A percentile compares a stretch with the other conserved stretches of the same genome.
Conservation (phyloP, 352 stramenopile genomes). For the Globisporangium irregulare region DNA sequence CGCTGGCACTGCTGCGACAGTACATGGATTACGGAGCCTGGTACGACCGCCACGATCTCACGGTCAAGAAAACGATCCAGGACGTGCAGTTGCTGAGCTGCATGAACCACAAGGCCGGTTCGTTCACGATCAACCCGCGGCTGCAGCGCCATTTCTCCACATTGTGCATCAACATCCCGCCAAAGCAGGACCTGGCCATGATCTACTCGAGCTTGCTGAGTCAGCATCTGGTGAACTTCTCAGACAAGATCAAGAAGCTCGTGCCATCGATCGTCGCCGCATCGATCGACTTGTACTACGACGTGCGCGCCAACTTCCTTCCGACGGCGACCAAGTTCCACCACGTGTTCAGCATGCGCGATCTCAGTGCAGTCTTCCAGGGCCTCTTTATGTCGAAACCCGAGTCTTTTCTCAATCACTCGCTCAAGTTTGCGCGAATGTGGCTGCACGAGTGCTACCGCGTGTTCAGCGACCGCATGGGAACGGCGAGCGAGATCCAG, state of each 20-base stretch:
- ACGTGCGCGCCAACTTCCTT: conserved; percentile 78
- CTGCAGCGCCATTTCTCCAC: conserved; percentile 89
- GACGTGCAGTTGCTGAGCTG: conserved; percentile 85
- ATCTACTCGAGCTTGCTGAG: conserved; percentile 73
- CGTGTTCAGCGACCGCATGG: conserved; percentile 91
- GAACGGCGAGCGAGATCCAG: conserved; percentile 61
- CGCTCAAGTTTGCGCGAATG: conserved; percentile 69
- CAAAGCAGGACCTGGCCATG: conserved; percentile 50
- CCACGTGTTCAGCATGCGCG: conserved; percentile 92
- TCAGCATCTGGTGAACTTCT: conserved; percentile 68
- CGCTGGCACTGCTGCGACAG: conserved; percentile 86
- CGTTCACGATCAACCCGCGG: conserved; percentile 84
- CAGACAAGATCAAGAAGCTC: conserved; percentile 78
- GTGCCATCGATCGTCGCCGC: conserved; percentile 63
- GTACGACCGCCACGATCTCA: conserved; percentile 88
- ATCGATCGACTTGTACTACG: conserved; percentile 79
- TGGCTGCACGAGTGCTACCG: conserved; percentile 92
- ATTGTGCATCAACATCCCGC: conserved; percentile 68
- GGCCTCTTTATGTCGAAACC: conserved; percentile 69
- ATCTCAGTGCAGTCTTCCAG: conserved; percentile 87
- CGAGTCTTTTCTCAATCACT: conserved; percentile 57
- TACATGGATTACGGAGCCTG: conserved; percentile 91
- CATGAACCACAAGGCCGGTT: conserved; percentile 92
- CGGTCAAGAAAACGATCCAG: conserved; percentile 85
- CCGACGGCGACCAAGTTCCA: conserved; percentile 91